Evolutionary conservation across 345 rosid genomes (phyloP).

Genomic region (Noccaea caerulescens): DNA sequence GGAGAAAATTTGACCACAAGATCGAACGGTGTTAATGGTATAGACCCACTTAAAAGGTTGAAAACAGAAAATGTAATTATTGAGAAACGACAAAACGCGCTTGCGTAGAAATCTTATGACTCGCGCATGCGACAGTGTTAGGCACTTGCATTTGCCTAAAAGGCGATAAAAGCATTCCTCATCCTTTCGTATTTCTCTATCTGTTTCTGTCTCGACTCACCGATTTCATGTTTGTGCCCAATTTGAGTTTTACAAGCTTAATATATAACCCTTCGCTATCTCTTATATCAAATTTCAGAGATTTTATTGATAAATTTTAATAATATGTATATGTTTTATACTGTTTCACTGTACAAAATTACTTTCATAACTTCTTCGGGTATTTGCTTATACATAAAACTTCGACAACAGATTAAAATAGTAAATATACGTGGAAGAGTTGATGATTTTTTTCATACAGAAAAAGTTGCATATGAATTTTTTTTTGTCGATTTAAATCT

Average conservation of each 20-base stretch:
- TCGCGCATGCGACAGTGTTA: conserved; percentile 42
- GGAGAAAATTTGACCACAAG: neutral
- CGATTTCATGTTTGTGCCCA: conserved; percentile 34
- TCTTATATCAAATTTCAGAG: neutral
- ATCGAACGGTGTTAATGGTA: conserved; percentile 5
- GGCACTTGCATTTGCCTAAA: conserved; percentile 39
- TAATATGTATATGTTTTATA: neutral
- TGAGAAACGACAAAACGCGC: conserved; percentile 27
- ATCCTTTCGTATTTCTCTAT: conserved; percentile 32
- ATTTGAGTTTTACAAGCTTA: conserved; percentile 39
- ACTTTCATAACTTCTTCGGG: neutral
- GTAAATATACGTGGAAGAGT: neutral
- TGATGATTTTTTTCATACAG: too few relatives aligned
- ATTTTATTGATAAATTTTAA: neutral
- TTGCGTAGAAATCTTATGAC: conserved; percentile 9
- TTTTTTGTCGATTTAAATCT: too few relatives aligned
- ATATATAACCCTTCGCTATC: conserved; percentile 8
- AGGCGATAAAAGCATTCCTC: conserved; percentile 37
- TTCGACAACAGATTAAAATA: neutral
- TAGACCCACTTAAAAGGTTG: conserved; percentile 12
- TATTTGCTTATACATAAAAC: neutral
- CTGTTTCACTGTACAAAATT: neutral
- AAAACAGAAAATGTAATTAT: conserved; percentile 20
- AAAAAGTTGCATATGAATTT: too few relatives aligned
- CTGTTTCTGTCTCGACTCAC: conserved; percentile 35